phyloP scores from a whole-genome alignment of 257 asterid genomes.

The Solanum bulbocastanum region DNA sequence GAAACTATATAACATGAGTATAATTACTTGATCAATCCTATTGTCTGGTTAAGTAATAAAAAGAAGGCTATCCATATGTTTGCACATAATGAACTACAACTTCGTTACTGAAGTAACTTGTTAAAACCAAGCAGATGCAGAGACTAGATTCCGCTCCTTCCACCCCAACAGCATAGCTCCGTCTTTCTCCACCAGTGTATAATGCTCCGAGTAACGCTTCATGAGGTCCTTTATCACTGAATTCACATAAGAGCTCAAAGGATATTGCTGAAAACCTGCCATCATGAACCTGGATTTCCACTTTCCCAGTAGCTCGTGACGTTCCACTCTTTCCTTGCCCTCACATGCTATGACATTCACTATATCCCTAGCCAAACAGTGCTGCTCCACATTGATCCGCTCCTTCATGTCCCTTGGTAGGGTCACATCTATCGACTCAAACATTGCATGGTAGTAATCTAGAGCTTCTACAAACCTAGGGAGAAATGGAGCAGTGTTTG shows the following conservation, averaged over 20 bases:
- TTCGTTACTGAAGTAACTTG: background rate
- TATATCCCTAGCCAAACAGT: conserved; percentile 13
- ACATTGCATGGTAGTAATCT: conserved; percentile 75
- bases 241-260: conserved; percentile 11
- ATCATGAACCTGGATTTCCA: conserved; percentile 15
- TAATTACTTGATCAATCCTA: background rate
- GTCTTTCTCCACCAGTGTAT: conserved; percentile 10
- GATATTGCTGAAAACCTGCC: conserved; percentile 17
- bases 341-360: conserved; percentile 66
- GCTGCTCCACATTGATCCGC: conserved; percentile 14
- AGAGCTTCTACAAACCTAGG: conserved; percentile 60
- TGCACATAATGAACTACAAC: background rate
- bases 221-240: conserved; percentile 7
- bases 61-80: background rate
- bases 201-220: conserved; percentile 9
- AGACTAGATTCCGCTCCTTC: conserved; percentile 11
- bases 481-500: conserved; percentile 75
- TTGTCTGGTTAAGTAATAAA: background rate
- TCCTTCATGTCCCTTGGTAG: conserved; percentile 2
- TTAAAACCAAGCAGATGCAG: conserved; percentile 17
- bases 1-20: background rate
- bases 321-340: conserved; percentile 83
- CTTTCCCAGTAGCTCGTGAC: conserved; percentile 68
- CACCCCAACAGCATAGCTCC: conserved; percentile 20
- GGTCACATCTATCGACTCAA: conserved; percentile 72